These are phyloP conservation scores for Omphalea diandra DNA, from an alignment of 441 rosid species.

Conservation along the genomic window DNA sequence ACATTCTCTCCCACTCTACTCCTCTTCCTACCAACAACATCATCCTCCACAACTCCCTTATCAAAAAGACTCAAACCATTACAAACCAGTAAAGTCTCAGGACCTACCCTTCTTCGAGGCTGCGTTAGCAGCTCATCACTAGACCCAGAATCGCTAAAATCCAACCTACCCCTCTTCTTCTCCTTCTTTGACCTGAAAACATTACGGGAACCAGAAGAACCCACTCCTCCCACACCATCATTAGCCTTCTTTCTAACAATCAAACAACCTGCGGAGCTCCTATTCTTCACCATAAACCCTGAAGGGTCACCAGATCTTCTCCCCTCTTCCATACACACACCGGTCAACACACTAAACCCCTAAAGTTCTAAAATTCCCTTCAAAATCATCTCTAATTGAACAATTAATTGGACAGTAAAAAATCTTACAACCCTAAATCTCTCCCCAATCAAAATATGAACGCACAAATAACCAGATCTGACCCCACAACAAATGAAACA, in stretches of 20 bases:
- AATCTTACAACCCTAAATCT: slow-evolving; percentile 30
- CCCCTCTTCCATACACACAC: slow-evolving; percentile 55
- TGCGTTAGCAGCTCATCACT: slow-evolving; percentile 66
- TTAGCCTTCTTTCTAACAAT: slow-evolving; percentile 52
- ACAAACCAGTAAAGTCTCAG: slow-evolving; percentile 41
- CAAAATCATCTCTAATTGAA: slow-evolving; percentile 31
- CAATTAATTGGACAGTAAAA: slow-evolving; percentile 16
- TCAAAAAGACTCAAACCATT: slow-evolving; percentile 41
- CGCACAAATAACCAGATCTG: slow-evolving; percentile 53
- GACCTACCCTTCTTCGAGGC: slow-evolving; percentile 39
- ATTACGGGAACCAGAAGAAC: slow-evolving; percentile 40
- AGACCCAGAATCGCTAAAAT: slow-evolving; percentile 64
- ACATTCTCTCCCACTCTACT: slow-evolving; percentile 35
- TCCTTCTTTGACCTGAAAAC: slow-evolving; percentile 41
- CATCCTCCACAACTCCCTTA: slow-evolving; percentile 35
- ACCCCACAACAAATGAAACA: slow-evolving; percentile 18
- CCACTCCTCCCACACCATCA: slow-evolving; percentile 39
- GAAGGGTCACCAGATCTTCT: slow-evolving; percentile 70
- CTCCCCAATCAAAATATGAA: slow-evolving; percentile 22
- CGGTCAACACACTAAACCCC: slow-evolving; percentile 27
- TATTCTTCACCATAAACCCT: slow-evolving; percentile 48
- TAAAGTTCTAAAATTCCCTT: slow-evolving; percentile 26
- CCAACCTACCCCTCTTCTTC: slow-evolving; percentile 62
- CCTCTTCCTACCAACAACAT: slow-evolving; percentile 46
- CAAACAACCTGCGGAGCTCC: slow-evolving; percentile 61